Conservation (phyloP, 257 asterid species). For the Gentiana dahurica region DNA sequence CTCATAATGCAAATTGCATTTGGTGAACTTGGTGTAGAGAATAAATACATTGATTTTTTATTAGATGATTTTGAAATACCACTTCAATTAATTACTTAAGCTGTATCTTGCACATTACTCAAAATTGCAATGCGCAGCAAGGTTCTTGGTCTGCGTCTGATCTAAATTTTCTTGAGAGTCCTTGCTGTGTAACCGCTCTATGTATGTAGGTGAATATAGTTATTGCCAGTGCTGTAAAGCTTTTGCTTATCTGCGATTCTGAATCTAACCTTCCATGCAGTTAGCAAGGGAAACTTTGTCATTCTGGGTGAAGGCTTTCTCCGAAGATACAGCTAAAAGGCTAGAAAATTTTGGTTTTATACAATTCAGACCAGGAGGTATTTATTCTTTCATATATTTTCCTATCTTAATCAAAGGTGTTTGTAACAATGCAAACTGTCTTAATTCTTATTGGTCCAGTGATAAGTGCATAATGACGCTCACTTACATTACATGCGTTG, state of each 20-base stretch:
- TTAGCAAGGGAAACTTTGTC: conserved; percentile 91
- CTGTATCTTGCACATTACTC: too few species aligned
- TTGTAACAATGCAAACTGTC: background rate
- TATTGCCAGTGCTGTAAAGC: background rate
- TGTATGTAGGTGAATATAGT: background rate
- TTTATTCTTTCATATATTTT: conserved; percentile 8
- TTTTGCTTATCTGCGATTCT: background rate
- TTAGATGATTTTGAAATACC: too few species aligned
- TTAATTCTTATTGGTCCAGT: background rate
- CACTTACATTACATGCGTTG: background rate
- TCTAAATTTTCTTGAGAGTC: background rate
- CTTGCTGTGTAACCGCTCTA: background rate
- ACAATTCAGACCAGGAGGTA: conserved; percentile 99
- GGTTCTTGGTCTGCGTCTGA: too few species aligned
- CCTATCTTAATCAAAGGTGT: background rate
- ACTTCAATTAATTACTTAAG: too few species aligned
- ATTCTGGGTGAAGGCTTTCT: conserved; percentile 96
- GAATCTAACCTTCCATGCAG: conserved; percentile 32
- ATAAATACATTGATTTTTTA: too few species aligned
- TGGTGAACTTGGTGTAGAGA: too few species aligned
- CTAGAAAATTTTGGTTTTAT: conserved; percentile 97
- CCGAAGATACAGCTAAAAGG: conserved; percentile 97
- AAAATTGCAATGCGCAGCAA: too few species aligned
- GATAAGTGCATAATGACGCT: background rate
- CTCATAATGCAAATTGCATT: too few species aligned